phyloP scores from a whole-genome alignment of 768 basidiomycete genomes.

The Erythrobasidium yunnanense region DNA sequence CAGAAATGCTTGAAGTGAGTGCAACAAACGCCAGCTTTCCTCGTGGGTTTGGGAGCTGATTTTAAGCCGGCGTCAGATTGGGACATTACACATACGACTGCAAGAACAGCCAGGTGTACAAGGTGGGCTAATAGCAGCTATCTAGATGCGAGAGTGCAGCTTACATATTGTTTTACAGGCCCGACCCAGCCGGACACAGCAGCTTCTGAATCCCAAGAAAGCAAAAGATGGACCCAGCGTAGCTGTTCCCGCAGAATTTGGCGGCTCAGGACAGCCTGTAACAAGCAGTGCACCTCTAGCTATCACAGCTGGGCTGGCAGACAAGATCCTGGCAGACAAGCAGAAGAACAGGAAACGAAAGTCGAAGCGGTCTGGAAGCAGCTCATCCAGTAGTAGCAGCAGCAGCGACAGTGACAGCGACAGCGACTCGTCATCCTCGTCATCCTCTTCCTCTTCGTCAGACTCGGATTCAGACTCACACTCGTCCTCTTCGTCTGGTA shows the following conservation, averaged over 20 bases:
- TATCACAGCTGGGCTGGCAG: slow-evolving; percentile 9
- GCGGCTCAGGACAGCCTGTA: slow-evolving; percentile 17
- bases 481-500: not conserved
- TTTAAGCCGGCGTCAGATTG: slow-evolving; percentile 37
- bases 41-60: not conserved
- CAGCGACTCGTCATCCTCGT: slow-evolving; percentile 8
- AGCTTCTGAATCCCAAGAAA: slow-evolving; percentile 67
- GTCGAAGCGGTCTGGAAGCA: slow-evolving; percentile 8
- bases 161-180: slow-evolving; percentile 40
- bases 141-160: not conserved
- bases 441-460: not conserved
- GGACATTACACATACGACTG: slow-evolving; percentile 91
- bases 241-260: slow-evolving; percentile 79
- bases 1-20: slow-evolving; percentile 20
- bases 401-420: not conserved
- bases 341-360: slow-evolving; percentile 1
- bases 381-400: slow-evolving; percentile 20
- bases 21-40: not conserved
- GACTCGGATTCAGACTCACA: slow-evolving; percentile 18
- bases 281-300: slow-evolving; percentile 7
- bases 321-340: slow-evolving; percentile 23
- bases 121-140: slow-evolving; percentile 37
- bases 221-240: slow-evolving; percentile 63
- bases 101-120: slow-evolving; percentile 66
- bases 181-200: slow-evolving; percentile 77